These are phyloP conservation scores for Mucor circinelloides DNA, from an alignment of 371 early-diverging fungal genomes.

Conservation along the genomic window DNA sequence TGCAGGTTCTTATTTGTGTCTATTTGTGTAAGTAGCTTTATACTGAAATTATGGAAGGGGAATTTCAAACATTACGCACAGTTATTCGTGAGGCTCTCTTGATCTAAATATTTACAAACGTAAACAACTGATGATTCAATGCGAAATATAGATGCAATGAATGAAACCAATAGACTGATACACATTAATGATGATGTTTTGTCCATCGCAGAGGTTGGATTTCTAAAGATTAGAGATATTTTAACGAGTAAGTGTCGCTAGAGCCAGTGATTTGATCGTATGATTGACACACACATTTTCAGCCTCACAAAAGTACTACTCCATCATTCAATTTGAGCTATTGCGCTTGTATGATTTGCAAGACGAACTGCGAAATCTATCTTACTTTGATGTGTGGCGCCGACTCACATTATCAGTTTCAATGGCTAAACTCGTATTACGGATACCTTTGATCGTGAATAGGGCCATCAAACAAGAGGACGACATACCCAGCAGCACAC, in stretches of 20 bases:
- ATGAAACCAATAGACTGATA: conserved; percentile 52
- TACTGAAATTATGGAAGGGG: conserved; percentile 70
- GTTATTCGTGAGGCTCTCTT: conserved; percentile 56
- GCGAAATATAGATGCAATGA: conserved; percentile 37
- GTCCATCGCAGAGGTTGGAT: conserved; percentile 57
- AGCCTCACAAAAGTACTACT: conserved; percentile 64
- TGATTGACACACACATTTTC: neutral
- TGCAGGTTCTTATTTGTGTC: neutral
- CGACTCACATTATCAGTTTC: conserved; percentile 57
- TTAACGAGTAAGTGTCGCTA: conserved; percentile 44
- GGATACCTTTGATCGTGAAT: conserved; percentile 59
- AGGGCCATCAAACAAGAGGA: conserved; percentile 18
- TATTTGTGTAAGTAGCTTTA: conserved; percentile 34
- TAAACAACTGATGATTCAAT: neutral
- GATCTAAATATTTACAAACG: conserved; percentile 4
- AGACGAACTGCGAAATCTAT: conserved; percentile 55
- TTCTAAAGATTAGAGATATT: conserved; percentile 56
- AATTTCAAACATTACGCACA: conserved; percentile 62
- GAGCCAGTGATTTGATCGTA: neutral
- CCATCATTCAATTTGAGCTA: conserved; percentile 59
- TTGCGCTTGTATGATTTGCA: conserved; percentile 63
- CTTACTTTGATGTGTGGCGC: conserved; percentile 63
- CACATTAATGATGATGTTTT: conserved; percentile 62
- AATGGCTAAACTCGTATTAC: conserved; percentile 53
- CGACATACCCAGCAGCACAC: neutral